phyloP scores from a whole-genome alignment of 257 asterid genomes.

The Solanum habrochaites region DNA sequence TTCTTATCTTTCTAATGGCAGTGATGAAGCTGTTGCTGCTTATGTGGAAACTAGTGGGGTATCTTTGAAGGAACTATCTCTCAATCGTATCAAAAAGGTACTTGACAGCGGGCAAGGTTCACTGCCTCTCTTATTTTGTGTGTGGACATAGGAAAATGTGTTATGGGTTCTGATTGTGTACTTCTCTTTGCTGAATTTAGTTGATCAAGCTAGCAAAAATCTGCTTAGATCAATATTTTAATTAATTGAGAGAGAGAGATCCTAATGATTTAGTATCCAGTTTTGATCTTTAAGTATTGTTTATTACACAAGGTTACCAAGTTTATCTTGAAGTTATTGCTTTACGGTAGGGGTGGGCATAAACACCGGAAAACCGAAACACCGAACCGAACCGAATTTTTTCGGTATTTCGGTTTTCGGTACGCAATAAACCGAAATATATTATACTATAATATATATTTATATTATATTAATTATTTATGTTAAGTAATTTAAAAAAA shows the following conservation, averaged over 20 bases:
- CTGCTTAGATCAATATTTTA: background rate
- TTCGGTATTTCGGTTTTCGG: too few species aligned
- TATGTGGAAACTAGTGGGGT: constrained; percentile 71
- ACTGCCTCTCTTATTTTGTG: background rate
- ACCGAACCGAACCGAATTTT: too few species aligned
- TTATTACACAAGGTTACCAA: background rate
- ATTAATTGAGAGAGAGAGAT: background rate
- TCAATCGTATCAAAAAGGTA: constrained; percentile 60
- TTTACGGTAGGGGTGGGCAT: too few species aligned
- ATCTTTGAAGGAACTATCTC: constrained; percentile 50
- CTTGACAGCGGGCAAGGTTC: background rate
- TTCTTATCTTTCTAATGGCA: constrained; percentile 12
- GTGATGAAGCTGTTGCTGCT: constrained; percentile 97
- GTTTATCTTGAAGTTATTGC: background rate
- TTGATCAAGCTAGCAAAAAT: background rate
- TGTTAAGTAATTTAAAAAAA: too few species aligned
- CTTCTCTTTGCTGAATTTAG: background rate
- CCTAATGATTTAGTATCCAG: background rate
- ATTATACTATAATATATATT: too few species aligned
- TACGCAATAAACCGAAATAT: too few species aligned
- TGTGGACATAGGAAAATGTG: background rate
- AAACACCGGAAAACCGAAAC: too few species aligned
- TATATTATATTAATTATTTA: too few species aligned
- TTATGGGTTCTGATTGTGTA: background rate
- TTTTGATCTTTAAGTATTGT: background rate